Conservation (phyloP, 2,329 filamentous ascomycete species). For the Pyrenophora graminea region DNA sequence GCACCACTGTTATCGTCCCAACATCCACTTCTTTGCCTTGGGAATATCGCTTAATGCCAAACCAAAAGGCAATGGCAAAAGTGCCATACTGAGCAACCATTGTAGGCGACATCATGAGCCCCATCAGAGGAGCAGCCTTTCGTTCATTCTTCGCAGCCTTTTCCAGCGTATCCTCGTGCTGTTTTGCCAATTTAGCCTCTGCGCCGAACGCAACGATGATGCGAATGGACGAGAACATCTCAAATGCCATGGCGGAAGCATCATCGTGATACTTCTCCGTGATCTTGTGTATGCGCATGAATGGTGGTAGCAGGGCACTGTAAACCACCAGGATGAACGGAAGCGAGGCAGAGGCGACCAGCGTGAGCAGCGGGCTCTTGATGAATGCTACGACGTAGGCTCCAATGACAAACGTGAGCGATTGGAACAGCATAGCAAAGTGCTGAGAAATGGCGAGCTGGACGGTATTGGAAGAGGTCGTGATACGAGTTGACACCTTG, state of each 20-base stretch:
- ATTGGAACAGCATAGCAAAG: conserved; percentile 53
- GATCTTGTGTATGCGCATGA: conserved; percentile 40
- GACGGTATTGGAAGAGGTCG: conserved; percentile 57
- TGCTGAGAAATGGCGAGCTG: conserved; percentile 61
- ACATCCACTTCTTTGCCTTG: conserved; percentile 37
- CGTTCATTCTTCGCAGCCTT: conserved; percentile 35
- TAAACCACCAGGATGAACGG: conserved; percentile 45
- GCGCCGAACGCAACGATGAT: conserved; percentile 46
- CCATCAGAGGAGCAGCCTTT: conserved; percentile 39
- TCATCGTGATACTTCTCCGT: conserved; percentile 39
- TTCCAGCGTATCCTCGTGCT: conserved; percentile 34
- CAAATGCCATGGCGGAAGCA: conserved; percentile 44
- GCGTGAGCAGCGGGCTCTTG: conserved; percentile 57
- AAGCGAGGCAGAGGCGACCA: conserved; percentile 55
- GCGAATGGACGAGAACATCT: conserved; percentile 47
- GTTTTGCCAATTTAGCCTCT: conserved; percentile 38
- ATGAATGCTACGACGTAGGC: conserved; percentile 55
- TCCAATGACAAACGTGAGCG: conserved; percentile 40
- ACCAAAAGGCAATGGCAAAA: conserved; percentile 48
- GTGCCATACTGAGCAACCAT: conserved; percentile 45
- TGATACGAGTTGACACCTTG: conserved; percentile 57
- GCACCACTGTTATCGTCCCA: conserved; percentile 43
- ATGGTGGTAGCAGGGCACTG: conserved; percentile 35
- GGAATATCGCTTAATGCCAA: conserved; percentile 42
- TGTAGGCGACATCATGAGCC: conserved; percentile 39